phyloP scores from a whole-genome alignment of 306 rosid genomes.

The Calophaca sinica region DNA sequence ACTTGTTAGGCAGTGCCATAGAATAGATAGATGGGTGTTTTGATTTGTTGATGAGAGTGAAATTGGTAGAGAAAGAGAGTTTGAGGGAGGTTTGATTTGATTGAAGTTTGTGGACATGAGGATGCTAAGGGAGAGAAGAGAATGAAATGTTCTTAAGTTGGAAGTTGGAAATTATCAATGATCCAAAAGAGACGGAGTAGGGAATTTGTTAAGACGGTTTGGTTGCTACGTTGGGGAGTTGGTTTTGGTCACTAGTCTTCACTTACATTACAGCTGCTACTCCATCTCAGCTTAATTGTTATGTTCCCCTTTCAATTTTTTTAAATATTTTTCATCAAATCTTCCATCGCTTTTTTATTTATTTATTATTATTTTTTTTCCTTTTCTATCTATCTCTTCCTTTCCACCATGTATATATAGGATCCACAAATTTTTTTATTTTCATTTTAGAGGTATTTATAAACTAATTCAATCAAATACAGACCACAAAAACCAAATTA shows the following conservation, averaged over 20 bases:
- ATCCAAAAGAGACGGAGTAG: slow-evolving; percentile 82
- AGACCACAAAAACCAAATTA: too few relatives aligned
- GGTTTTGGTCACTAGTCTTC: neutral
- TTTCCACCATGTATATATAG: too few relatives aligned
- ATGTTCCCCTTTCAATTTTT: too few relatives aligned
- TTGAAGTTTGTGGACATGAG: slow-evolving; percentile 4
- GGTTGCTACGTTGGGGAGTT: neutral
- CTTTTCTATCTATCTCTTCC: too few relatives aligned
- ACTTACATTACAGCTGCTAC: too few relatives aligned
- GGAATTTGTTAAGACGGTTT: slow-evolving; percentile 43
- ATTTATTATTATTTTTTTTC: too few relatives aligned
- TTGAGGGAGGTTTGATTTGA: neutral
- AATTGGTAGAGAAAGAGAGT: neutral
- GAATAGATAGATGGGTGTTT: neutral
- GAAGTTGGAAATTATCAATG: slow-evolving; percentile 61
- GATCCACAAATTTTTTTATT: too few relatives aligned
- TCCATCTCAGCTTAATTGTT: too few relatives aligned
- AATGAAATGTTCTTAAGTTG: slow-evolving; percentile 41
- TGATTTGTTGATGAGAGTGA: slow-evolving; percentile 41
- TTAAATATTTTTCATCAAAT: too few relatives aligned
- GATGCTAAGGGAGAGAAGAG: neutral
- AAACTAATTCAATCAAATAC: too few relatives aligned
- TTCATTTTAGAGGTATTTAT: too few relatives aligned
- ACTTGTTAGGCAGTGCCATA: slow-evolving; percentile 64
- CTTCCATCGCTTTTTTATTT: too few relatives aligned